Percentiles rank a stretch among this genome's conserved stretches.
phyloP scores from a whole-genome alignment of 345 rosid species.

The Psidium guajava region DNA sequence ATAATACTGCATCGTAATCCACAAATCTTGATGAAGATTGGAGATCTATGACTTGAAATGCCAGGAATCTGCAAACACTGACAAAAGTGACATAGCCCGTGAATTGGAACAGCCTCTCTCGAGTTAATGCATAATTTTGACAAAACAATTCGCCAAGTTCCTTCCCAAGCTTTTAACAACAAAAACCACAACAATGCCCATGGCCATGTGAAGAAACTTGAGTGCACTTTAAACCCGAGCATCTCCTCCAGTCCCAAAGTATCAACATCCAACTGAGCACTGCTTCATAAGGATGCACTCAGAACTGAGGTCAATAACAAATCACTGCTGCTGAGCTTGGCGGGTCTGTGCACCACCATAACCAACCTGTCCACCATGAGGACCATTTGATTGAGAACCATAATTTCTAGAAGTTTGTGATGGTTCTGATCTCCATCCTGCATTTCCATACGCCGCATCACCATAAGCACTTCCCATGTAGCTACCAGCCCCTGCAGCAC shows the following conservation, averaged over 20 bases:
- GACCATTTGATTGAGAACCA: constrained; percentile 44
- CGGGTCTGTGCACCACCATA: constrained; percentile 58
- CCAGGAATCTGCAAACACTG: constrained; percentile 17
- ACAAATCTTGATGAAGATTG: neutral
- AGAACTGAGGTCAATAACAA: neutral
- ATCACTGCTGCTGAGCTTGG: constrained; percentile 80
- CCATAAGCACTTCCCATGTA: constrained; percentile 62
- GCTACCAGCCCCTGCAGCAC: constrained; percentile 37
- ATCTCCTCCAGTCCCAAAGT: constrained; percentile 34
- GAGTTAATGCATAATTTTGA: constrained; percentile 22
- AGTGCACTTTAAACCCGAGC: constrained; percentile 6
- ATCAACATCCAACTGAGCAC: constrained; percentile 27
- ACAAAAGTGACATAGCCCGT: constrained; percentile 7
- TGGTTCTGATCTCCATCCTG: constrained; percentile 57
- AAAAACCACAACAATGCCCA: constrained; percentile 12
- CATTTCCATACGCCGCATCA: constrained; percentile 61
- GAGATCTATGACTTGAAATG: constrained; percentile 1
- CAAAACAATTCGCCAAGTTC: constrained; percentile 25
- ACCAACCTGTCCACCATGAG: constrained; percentile 61
- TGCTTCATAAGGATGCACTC: constrained; percentile 7
- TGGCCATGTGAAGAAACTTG: constrained; percentile 46
- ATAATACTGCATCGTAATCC: neutral
- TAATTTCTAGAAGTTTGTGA: constrained; percentile 68
- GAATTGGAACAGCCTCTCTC: constrained; percentile 15
- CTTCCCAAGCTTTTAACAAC: constrained; percentile 22